Percentiles rank a stretch among this genome's conserved stretches.
Conservation (phyloP, 2,329 filamentous ascomycete genomes). For the Aschersonia sp. region DNA sequence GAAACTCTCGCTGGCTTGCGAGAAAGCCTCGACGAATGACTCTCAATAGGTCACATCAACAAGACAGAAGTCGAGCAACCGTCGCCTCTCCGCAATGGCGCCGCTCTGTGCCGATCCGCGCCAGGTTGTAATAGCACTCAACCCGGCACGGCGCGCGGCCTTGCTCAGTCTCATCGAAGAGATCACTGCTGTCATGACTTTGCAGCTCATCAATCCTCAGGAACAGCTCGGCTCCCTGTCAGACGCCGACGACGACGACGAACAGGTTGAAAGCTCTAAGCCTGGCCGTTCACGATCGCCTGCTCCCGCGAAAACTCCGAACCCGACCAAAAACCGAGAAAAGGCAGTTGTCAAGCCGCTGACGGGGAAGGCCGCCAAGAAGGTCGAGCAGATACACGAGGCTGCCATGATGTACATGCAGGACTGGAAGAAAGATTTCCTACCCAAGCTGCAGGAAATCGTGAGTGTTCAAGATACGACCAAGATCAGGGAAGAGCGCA, state of each 20-base stretch:
- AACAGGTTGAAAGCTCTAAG: too few species aligned
- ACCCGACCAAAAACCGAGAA: not conserved
- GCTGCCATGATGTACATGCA: conserved; percentile 57
- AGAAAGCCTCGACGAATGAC: too few species aligned
- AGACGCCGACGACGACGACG: conserved; percentile 4
- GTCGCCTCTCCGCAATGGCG: conserved; percentile 25
- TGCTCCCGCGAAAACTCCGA: not conserved
- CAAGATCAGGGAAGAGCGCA: conserved; percentile 31
- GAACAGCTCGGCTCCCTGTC: conserved; percentile 16
- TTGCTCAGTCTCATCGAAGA: conserved; percentile 35
- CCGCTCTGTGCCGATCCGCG: conserved; percentile 39
- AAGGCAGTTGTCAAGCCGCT: not conserved
- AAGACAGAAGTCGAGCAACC: not conserved
- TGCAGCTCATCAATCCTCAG: conserved; percentile 28
- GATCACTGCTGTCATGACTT: conserved; percentile 39
- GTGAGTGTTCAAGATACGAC: conserved; percentile 34
- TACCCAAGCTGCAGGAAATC: conserved; percentile 58
- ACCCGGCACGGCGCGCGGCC: conserved; percentile 34
- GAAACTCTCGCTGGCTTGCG: too few species aligned
- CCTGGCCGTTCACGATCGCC: not conserved
- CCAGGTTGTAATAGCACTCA: conserved; percentile 39
- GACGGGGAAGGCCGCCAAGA: conserved; percentile 5
- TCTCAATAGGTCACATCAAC: not conserved
- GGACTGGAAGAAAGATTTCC: conserved; percentile 60
- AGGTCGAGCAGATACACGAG: conserved; percentile 21